Evolutionary conservation across 805 yeast genomes (phyloP).

Genomic region (Yarrowia bubula): DNA sequence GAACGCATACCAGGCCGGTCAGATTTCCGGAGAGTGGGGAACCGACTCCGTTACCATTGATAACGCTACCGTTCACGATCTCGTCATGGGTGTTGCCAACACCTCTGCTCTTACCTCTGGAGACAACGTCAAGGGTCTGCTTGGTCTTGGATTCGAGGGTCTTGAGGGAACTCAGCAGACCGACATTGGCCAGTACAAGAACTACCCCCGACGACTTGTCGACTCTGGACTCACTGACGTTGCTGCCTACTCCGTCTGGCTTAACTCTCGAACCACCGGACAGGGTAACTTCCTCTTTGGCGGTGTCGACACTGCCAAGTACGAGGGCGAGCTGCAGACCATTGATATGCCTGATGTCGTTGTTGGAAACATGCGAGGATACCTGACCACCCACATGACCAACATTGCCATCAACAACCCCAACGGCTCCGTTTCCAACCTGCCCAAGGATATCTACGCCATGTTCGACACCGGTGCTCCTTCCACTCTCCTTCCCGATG

Average conservation of each 20-base stretch:
- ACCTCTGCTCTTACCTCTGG: constrained; percentile 47
- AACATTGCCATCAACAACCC: constrained; percentile 31
- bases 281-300: constrained; percentile 45
- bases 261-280: constrained; percentile 37
- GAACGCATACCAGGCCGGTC: constrained; percentile 41
- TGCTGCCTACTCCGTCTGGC: constrained; percentile 46
- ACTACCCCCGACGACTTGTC: constrained; percentile 37
- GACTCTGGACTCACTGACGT: constrained; percentile 42
- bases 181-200: constrained; percentile 31
- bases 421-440: constrained; percentile 22
- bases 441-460: constrained; percentile 36
- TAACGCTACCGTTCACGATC: constrained; percentile 47
- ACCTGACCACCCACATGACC: constrained; percentile 24
- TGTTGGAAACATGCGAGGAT: constrained; percentile 29
- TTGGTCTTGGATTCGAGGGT: constrained; percentile 42
- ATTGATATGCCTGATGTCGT: constrained; percentile 30
- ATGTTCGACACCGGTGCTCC: constrained; percentile 61
- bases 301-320: constrained; percentile 45
- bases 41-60: constrained; percentile 56
- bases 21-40: constrained; percentile 55
- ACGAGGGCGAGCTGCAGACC: constrained; percentile 40
- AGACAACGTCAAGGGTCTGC: constrained; percentile 32
- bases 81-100: constrained; percentile 72
- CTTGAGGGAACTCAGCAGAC: constrained; percentile 37
- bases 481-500: constrained; percentile 48